Evolutionary conservation across 495 filamentous ascomycete species (phyloP).

Genomic region (Penicillium lividum): DNA sequence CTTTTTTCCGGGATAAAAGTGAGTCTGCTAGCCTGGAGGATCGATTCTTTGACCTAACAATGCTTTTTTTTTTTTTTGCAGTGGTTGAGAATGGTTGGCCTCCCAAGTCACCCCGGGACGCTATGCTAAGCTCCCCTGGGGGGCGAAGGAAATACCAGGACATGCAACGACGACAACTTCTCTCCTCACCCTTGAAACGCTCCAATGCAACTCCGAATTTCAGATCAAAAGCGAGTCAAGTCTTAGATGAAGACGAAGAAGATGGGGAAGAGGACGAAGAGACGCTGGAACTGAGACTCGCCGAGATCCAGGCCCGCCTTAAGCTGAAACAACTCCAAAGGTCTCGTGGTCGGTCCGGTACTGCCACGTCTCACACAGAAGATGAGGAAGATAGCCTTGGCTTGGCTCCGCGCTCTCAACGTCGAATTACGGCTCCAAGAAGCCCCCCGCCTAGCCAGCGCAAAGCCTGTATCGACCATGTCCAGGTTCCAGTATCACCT

Average conservation of each 20-base stretch:
- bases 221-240: slow-evolving; percentile 33
- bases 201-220: slow-evolving; percentile 44
- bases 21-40: background rate
- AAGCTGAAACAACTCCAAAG: slow-evolving; percentile 86
- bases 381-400: slow-evolving; percentile 28
- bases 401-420: slow-evolving; percentile 23
- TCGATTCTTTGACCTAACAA: background rate
- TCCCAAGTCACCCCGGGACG: slow-evolving; percentile 82
- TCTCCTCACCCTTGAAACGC: slow-evolving; percentile 64
- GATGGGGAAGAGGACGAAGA: slow-evolving; percentile 83
- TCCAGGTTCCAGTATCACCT: slow-evolving; percentile 85
- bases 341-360: slow-evolving; percentile 40
- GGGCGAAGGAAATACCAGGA: slow-evolving; percentile 71
- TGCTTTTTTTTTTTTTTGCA: slow-evolving; percentile 2
- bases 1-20: slow-evolving; percentile 4
- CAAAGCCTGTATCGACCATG: slow-evolving; percentile 30
- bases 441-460: slow-evolving; percentile 25
- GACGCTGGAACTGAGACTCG: slow-evolving; percentile 76
- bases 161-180: slow-evolving; percentile 61
- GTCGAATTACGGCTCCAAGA: slow-evolving; percentile 19
- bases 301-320: slow-evolving; percentile 81
- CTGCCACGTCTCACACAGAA: slow-evolving; percentile 24
- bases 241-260: slow-evolving; percentile 41
- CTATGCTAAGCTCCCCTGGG: slow-evolving; percentile 75
- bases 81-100: slow-evolving; percentile 72